Conservation (phyloP, 2,329 filamentous ascomycete genomes). For the Fusarium beomiforme region DNA sequence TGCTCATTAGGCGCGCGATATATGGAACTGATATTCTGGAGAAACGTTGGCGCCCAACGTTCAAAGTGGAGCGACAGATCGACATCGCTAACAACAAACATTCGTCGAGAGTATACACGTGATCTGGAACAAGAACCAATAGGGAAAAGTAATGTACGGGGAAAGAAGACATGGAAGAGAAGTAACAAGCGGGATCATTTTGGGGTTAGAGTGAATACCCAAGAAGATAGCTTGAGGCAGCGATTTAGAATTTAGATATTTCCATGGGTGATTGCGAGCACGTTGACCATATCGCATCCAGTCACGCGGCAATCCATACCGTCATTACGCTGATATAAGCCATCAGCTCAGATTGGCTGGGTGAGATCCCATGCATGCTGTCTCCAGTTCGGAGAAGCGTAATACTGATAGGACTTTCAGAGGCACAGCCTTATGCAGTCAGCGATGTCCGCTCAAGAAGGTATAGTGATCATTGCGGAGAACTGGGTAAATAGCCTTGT, state of each 20-base stretch:
- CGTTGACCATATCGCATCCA: too few relatives aligned
- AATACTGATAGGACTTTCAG: not conserved
- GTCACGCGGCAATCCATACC: not conserved
- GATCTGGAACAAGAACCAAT: not conserved
- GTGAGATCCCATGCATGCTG: not conserved
- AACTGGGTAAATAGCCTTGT: not conserved
- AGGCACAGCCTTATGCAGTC: not conserved
- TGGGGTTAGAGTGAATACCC: too few relatives aligned
- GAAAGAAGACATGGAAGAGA: not conserved
- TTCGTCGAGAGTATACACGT: not conserved
- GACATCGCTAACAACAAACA: not conserved
- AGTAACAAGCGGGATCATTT: too few relatives aligned
- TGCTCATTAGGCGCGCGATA: not conserved
- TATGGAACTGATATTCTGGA: not conserved
- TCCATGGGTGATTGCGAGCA: too few relatives aligned
- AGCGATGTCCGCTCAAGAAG: not conserved
- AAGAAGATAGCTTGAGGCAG: not conserved
- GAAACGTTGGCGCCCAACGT: not conserved
- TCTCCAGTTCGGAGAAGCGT: not conserved
- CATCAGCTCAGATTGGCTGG: not conserved
- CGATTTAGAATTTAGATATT: too few relatives aligned
- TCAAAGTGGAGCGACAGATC: not conserved
- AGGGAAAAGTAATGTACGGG: not conserved
- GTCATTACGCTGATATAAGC: too few relatives aligned
- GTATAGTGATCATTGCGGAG: too few relatives aligned